Base-by-base conservation (phyloP, 495 filamentous ascomycete species). In the Penicillium simplicissimum region DNA sequence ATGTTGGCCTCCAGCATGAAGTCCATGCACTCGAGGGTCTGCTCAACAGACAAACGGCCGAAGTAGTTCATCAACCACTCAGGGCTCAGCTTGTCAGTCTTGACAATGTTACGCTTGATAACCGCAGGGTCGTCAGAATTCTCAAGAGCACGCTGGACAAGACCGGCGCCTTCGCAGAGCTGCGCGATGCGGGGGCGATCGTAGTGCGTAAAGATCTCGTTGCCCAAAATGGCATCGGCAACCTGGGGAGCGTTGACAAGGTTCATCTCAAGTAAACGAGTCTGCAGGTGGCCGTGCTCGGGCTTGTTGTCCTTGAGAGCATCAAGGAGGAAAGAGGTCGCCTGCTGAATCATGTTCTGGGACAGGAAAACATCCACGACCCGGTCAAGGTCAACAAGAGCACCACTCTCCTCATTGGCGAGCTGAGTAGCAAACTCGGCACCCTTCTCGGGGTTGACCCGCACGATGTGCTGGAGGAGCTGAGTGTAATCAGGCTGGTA, bases 281-380 rank as follows among this genome's bases (percentile, higher is more conserved):
- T 99, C 75, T 99, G 95, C 51, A 98, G 82, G 65, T 92, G 86
- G 48, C 87, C 94, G 61, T 99, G 92, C 74, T 98, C 96, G 5
- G 93, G 94, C 67, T 89, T 89, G 80, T 99, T 96, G 57, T 90
- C 90, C 75, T 95, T 92, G 47, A 99, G 81, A 15, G 91, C 93
- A 74, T 98, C 96, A 25, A 99, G 84, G 36, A 99, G 79, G 85
- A 99, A 98, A 19, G 94, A 93, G 8, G 95, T 99, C 9, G 94
- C 95, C 71, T 96, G 92, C 74, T 98, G 95, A 51, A 97, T 84
- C 93, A 98, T 96, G 74, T 92, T 92, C 75, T 97, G 95, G 23
- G 94, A 92, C 71, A 96, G 85, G 85, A 99, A 99, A 45, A 99
- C 90, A 73, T 98, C 94, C 37, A 98, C 91, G 19, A 97, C 91